Percentiles rank a stretch among this genome's conserved stretches.
These are phyloP conservation scores for Hypholoma sublateritium DNA, from an alignment of 768 basidiomycete species.

Conservation along the genomic window DNA sequence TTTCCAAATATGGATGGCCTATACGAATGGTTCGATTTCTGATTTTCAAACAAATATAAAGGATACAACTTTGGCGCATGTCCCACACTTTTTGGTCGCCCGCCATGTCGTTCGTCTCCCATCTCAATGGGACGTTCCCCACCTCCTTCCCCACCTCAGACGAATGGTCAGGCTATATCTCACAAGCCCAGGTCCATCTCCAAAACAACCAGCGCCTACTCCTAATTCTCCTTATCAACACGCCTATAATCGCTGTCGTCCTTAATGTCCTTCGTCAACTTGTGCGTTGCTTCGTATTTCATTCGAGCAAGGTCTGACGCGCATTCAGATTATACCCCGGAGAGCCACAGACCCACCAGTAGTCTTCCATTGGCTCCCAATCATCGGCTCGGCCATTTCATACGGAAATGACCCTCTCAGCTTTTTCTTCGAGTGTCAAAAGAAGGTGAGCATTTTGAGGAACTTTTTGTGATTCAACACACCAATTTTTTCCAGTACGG, in stretches of 20 bases:
- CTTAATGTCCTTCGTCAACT: conserved; percentile 81
- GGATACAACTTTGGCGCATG: conserved; percentile 3
- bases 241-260: conserved; percentile 65
- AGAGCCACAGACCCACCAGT: conserved; percentile 78
- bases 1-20: conserved; percentile 13
- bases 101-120: conserved; percentile 37
- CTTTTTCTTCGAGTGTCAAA: conserved; percentile 78
- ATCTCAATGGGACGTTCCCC: conserved; percentile 37
- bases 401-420: conserved; percentile 94
- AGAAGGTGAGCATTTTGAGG: conserved; percentile 57
- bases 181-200: conserved; percentile 39
- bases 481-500: conserved; percentile 64
- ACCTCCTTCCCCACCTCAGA: conserved; percentile 36
- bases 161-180: conserved; percentile 44
- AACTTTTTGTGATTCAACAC: not conserved
- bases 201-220: conserved; percentile 35
- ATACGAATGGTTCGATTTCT: conserved; percentile 35
- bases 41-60: conserved; percentile 20
- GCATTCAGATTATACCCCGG: conserved; percentile 59
- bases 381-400: conserved; percentile 82
- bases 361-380: conserved; percentile 92
- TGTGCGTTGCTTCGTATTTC: conserved; percentile 40
- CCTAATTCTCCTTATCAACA: conserved; percentile 56
- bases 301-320: not conserved
- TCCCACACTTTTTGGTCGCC: conserved; percentile 7